Conservation (phyloP, 139 green algal species). For the Coelastrella sp. region DNA sequence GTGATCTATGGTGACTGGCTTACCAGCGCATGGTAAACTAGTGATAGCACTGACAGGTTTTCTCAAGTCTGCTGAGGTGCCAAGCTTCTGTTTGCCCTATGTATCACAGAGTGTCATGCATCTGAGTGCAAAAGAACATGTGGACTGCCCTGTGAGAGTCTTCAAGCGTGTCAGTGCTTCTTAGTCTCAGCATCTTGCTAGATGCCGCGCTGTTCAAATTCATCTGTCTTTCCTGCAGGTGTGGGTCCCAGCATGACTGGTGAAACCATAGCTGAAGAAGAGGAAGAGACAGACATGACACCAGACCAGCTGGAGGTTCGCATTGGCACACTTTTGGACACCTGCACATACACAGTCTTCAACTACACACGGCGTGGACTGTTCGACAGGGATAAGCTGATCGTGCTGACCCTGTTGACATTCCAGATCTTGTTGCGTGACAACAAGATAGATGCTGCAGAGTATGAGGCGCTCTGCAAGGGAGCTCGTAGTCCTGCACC, state of each 20-base stretch:
- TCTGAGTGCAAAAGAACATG: neutral
- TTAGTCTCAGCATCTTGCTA: too few species aligned
- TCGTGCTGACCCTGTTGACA: conserved; percentile 86
- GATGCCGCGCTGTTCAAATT: too few species aligned
- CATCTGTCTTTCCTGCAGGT: neutral
- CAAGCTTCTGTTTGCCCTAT: too few species aligned
- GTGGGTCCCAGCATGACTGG: conserved; percentile 13
- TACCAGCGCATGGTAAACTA: too few species aligned
- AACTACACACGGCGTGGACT: conserved; percentile 90
- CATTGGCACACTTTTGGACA: conserved; percentile 77
- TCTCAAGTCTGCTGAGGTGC: too few species aligned
- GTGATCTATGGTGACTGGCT: neutral
- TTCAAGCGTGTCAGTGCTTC: too few species aligned
- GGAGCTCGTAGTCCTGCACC: conserved; percentile 63
- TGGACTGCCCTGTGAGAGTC: too few species aligned
- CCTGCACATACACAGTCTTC: conserved; percentile 88
- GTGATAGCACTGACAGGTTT: too few species aligned
- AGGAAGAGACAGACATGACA: conserved; percentile 50
- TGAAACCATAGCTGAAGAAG: conserved; percentile 25
- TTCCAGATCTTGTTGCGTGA: conserved; percentile 71
- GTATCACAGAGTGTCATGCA: neutral
- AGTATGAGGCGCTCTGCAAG: conserved; percentile 86
- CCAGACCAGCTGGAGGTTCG: conserved; percentile 83
- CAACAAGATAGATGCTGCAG: conserved; percentile 69
- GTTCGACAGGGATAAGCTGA: conserved; percentile 92